These are phyloP conservation scores for Termitomyces sp. DNA, from an alignment of 768 basidiomycete genomes.

Conservation along the genomic window DNA sequence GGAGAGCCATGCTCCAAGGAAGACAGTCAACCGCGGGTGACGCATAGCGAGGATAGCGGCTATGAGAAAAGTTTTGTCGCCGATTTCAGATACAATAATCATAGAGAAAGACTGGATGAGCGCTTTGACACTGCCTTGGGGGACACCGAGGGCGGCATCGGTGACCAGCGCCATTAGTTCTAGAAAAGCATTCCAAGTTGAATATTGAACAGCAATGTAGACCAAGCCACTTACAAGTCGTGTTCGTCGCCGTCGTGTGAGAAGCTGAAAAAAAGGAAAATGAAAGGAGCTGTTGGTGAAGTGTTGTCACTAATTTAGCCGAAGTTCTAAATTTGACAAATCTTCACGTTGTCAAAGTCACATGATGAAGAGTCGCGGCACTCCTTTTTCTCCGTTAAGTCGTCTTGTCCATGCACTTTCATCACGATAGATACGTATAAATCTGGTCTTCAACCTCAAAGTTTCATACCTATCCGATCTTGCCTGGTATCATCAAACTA, in stretches of 20 bases:
- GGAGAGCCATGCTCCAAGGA: constrained; percentile 84
- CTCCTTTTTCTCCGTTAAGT: no score
- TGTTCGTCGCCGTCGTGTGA: background rate
- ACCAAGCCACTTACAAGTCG: background rate
- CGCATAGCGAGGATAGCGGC: constrained; percentile 85
- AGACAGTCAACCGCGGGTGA: constrained; percentile 83
- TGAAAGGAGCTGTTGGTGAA: no score
- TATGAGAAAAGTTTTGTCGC: constrained; percentile 96
- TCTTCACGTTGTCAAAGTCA: no score
- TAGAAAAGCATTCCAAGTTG: background rate
- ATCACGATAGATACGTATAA: no score
- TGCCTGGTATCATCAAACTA: no score
- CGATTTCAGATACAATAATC: constrained; percentile 92
- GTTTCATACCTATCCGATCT: no score
- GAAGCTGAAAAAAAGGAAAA: background rate
- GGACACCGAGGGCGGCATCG: background rate
- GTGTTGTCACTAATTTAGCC: no score
- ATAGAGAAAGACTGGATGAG: constrained; percentile 80
- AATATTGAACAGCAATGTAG: background rate
- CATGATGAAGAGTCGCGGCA: no score
- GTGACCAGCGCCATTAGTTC: background rate
- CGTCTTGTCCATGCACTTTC: no score
- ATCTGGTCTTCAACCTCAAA: no score
- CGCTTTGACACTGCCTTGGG: constrained; percentile 42
- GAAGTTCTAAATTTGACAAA: no score